A percentile compares a stretch with the other conserved stretches of the same genome.
These are phyloP conservation scores for Zygosaccharomyces pseudobailii DNA, from an alignment of 1,139 yeast species.

Conservation along the genomic window DNA sequence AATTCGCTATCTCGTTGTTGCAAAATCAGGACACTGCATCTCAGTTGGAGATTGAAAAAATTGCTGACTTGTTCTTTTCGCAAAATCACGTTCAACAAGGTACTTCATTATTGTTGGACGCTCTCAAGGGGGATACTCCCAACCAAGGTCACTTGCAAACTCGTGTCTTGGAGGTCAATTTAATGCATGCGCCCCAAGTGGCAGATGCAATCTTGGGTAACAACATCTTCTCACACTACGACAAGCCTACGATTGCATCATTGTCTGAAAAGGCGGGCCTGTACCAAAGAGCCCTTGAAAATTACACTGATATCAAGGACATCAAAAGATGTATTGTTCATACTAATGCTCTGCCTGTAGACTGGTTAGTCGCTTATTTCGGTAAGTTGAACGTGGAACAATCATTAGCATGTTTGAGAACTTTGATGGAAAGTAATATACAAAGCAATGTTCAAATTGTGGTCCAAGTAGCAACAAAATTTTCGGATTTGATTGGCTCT, in stretches of 20 bases:
- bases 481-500: slow-evolving; percentile 90
- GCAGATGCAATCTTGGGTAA: slow-evolving; percentile 98
- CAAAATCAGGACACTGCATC: slow-evolving; percentile 54
- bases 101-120: slow-evolving; percentile 96
- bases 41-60: slow-evolving; percentile 74
- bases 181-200: slow-evolving; percentile 96
- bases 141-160: slow-evolving; percentile 97
- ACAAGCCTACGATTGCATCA: slow-evolving; percentile 86
- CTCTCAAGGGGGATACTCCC: slow-evolving; percentile 88
- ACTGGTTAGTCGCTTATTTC: slow-evolving; percentile 89
- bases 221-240: slow-evolving; percentile 93
- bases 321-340: slow-evolving; percentile 92
- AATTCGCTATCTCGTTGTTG: slow-evolving; percentile 85
- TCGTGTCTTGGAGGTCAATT: slow-evolving; percentile 84
- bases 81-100: slow-evolving; percentile 97
- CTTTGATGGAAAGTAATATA: slow-evolving; percentile 74
- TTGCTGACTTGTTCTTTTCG: slow-evolving; percentile 90
- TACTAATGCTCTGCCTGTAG: slow-evolving; percentile 79
- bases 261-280: slow-evolving; percentile 93
- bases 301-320: slow-evolving; percentile 89
- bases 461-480: slow-evolving; percentile 94
- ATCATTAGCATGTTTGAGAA: slow-evolving; percentile 80
- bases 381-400: slow-evolving; percentile 95
- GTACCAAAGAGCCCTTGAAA: slow-evolving; percentile 91
- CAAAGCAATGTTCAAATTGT: slow-evolving; percentile 90